Evolutionary conservation across 768 basidiomycete genomes (phyloP).

Genomic region (Pleurotus tuoliensis): DNA sequence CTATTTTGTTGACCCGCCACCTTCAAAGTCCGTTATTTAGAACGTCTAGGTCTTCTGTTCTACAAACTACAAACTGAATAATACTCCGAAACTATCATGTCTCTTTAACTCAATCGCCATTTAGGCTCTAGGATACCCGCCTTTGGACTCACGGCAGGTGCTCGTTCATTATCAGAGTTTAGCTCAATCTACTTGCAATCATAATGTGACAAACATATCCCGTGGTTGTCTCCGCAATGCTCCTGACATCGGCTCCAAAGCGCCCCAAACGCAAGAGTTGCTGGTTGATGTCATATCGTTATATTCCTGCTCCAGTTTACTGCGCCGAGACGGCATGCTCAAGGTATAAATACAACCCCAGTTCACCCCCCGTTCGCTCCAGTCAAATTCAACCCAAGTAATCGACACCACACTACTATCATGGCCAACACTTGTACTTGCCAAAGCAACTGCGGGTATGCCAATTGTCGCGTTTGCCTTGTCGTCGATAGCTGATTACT

Average conservation of each 20-base stretch:
- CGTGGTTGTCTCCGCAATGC: neutral
- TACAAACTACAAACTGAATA: neutral
- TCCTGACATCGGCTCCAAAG: no score
- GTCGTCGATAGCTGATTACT: neutral
- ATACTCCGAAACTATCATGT: neutral
- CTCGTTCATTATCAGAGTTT: neutral
- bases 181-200: conserved; percentile 1
- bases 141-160: neutral
- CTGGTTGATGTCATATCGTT: no score
- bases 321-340: no score
- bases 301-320: no score
- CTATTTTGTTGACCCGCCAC: no score
- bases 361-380: neutral
- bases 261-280: no score
- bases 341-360: neutral
- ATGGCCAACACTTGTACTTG: conserved; percentile 29
- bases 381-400: neutral
- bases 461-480: neutral
- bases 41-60: no score
- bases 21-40: no score
- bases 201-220: neutral
- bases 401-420: neutral
- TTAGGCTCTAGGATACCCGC: neutral
- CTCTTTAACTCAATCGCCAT: no score
- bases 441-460: conserved; percentile 25